Evolutionary conservation across 164 flowering plant genomes (phyloP), one percentile per base, ranked within the genome.

Genomic region (Kingdonia uniflora): DNA sequence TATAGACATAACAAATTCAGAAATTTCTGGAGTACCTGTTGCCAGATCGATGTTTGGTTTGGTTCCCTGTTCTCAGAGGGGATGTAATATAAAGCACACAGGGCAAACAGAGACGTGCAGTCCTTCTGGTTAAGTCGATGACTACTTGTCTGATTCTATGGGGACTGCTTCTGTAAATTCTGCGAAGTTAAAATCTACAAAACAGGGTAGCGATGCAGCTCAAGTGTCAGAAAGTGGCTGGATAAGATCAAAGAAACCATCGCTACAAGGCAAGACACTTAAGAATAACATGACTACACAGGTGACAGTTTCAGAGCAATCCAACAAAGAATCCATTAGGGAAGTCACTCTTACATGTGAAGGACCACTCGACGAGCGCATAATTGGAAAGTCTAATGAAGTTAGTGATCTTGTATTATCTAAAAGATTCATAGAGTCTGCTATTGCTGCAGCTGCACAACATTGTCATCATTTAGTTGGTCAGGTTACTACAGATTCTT

Each of bases 131-230:
- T 69, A 68, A 53, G 38, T 70, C 25, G 73, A 73, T 55, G 68
- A 65, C 16, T 77, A 53, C 52, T 53, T 75, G 55, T 72, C 67
- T 33, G 76, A 76, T 59, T 63, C 65, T 42, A 43, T 62, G 39
- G 79, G 56, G n/a, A 61, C n/a, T 16, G 72, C 54, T 41, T 55
- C 67, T 35, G 49, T 23, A 2, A 19, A 43, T 52, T 59, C 63
- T 44, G 38, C 54, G 11, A 25, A 22, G 2, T 21, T 25, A n/a
- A n/a, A n/a, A 49, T 23, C 49, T 43, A 21, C 24, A 25, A 62
- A 67, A 23, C 64, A 73, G 50, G 19, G 51, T 41, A 52, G 22
- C 41, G 57, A 57, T 59, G 59, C 26, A 39, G 26, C 64, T 37
- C 52, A 53, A 51, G 48, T 22, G 33, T 42, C 50, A 50, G 39